These are phyloP conservation scores for Starmerella potacharoeniae DNA, from an alignment of 805 yeast genomes.

Conservation along the genomic window DNA sequence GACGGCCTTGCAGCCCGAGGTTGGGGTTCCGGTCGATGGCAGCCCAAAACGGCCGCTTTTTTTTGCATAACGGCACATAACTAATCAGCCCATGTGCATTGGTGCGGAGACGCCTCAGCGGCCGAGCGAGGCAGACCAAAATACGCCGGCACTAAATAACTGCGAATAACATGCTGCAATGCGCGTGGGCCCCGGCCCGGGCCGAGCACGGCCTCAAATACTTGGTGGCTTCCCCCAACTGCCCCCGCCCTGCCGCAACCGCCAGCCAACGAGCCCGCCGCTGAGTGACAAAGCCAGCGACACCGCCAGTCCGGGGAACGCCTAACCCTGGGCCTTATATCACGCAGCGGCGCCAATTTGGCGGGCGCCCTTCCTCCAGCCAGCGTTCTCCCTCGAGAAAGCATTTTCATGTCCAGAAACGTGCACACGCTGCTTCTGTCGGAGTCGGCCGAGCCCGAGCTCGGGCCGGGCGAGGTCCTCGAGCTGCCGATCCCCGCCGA, in stretches of 20 bases:
- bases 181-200: too few species aligned
- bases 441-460: constrained; percentile 25
- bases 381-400: too few species aligned
- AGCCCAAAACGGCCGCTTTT: not conserved
- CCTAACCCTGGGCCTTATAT: constrained; percentile 2
- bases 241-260: too few species aligned
- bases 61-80: not conserved
- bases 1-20: not conserved
- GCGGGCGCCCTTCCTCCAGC: not conserved
- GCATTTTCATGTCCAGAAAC: not conserved
- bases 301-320: not conserved
- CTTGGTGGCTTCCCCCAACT: too few species aligned
- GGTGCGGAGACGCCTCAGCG: too few species aligned
- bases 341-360: not conserved
- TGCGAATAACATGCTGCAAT: too few species aligned
- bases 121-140: too few species aligned
- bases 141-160: too few species aligned
- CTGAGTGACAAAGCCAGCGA: not conserved
- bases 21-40: not conserved
- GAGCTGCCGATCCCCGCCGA: constrained; percentile 33
- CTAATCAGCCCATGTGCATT: too few species aligned
- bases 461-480: constrained; percentile 29
- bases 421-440: constrained; percentile 11
- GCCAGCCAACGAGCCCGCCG: too few species aligned
- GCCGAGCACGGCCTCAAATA: too few species aligned